These are phyloP conservation scores for Apiospora rasikravindrae DNA, from an alignment of 2,329 filamentous ascomycete genomes.

Conservation along the genomic window DNA sequence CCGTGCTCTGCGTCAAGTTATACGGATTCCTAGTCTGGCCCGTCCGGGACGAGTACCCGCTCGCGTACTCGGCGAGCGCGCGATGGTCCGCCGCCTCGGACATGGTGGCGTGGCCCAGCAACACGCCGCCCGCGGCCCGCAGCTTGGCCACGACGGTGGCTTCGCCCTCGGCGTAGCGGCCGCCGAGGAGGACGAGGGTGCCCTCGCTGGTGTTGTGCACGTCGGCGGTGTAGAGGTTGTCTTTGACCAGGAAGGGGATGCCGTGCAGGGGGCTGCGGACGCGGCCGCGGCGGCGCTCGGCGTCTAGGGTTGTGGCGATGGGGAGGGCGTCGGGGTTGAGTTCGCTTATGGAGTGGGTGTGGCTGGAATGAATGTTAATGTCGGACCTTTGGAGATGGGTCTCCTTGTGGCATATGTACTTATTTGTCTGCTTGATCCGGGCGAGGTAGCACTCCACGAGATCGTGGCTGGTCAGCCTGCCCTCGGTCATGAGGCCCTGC, in stretches of 20 bases:
- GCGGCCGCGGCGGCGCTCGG: background rate
- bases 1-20: constrained; percentile 23
- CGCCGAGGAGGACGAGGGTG: constrained; percentile 7
- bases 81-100: background rate
- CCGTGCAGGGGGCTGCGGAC: constrained; percentile 10
- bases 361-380: background rate
- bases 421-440: background rate
- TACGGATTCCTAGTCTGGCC: constrained; percentile 24
- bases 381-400: too few relatives aligned
- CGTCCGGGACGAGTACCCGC: constrained; percentile 21
- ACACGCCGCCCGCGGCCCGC: background rate
- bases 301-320: background rate
- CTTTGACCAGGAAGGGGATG: constrained; percentile 15
- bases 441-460: background rate
- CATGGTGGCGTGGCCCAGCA: constrained; percentile 1
- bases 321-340: background rate
- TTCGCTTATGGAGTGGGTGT: background rate
- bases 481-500: background rate
- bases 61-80: background rate
- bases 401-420: background rate
- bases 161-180: background rate
- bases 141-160: background rate
- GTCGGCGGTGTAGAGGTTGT: constrained; percentile 16
- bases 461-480: background rate
- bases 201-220: constrained; percentile 11